Base-by-base conservation (phyloP, 2,329 filamentous ascomycete genomes). In the Fusarium sp. region DNA sequence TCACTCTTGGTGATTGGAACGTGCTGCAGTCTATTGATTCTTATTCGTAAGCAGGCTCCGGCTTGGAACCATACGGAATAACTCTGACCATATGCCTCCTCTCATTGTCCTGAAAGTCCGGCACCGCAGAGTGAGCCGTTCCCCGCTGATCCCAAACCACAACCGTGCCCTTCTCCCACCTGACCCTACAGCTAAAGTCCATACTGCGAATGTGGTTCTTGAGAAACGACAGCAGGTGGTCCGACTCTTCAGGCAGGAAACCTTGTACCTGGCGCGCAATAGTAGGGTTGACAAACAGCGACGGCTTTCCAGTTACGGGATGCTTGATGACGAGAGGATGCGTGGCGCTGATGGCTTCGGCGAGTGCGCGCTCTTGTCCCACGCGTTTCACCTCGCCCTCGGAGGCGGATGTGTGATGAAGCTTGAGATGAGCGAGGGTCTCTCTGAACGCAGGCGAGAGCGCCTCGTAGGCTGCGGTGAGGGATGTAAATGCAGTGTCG, bases 11-110 rank as follows among this genome's bases (percentile, higher is more conserved):
- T 31, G 12, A 35, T 40, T n/a, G 6, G 10, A 4, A 15, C 7
- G 29, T 32, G 2, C 5, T 39, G 12, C 7, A 38, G 4, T n/a
- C 39, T 11, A 11, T 11, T n/a, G 2, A 25, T 42, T 1, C 11
- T 31, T 7, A 5, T 32, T 13, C 12, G 29, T 48, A 59, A 12
- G 64, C 56, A 7, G 57, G 45, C 13, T 68, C n/a, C 1, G 72
- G 71, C 29, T 61, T 55, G 0, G 68, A 67, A 0, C 72, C 72
- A 11, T 73, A 72, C 0, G 72, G 72, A 29, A 74, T 69, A 6
- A 74, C 61, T 8, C 72, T 64, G 6, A 74, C 69, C 69, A 74
- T 72, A 25, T 74, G 72, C 11, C 72, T 63, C 32, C 72, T 66
- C 56, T 74, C 72, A 1, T 58, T 64, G 15, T 74, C 72, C 13